These are phyloP conservation scores for Galerina marginata DNA, from an alignment of 768 basidiomycete species.

Conservation along the genomic window DNA sequence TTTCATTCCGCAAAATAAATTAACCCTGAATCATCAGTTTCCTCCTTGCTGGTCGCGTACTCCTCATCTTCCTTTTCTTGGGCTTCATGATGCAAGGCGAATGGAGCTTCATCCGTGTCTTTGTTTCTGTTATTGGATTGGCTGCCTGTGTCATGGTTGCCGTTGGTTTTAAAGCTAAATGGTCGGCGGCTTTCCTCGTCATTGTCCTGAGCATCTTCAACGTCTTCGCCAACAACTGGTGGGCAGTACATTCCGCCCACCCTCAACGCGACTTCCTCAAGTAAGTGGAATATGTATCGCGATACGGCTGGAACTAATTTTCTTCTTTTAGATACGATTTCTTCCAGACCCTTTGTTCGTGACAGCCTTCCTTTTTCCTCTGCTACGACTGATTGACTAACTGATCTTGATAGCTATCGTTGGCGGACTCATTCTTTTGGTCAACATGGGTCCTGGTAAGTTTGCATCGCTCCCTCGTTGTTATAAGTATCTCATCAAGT, in stretches of 20 bases:
- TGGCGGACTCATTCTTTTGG: slow-evolving; percentile 94
- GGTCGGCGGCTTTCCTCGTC: slow-evolving; percentile 96
- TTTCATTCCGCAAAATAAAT: neutral
- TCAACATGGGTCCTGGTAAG: slow-evolving; percentile 96
- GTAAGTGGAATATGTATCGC: slow-evolving; percentile 49
- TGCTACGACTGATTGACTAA: slow-evolving; percentile 5
- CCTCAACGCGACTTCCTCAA: slow-evolving; percentile 98
- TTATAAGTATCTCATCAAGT: slow-evolving; percentile 10
- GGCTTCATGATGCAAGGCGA: slow-evolving; percentile 94
- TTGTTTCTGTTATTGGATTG: slow-evolving; percentile 90
- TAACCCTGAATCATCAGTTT: slow-evolving; percentile 58
- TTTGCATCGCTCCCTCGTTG: slow-evolving; percentile 9
- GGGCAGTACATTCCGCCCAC: slow-evolving; percentile 90
- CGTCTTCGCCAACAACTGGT: slow-evolving; percentile 98
- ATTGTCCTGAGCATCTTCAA: slow-evolving; percentile 93
- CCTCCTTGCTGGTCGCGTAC: slow-evolving; percentile 94
- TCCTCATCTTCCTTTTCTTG: slow-evolving; percentile 98
- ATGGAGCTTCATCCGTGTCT: slow-evolving; percentile 85
- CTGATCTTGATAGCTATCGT: slow-evolving; percentile 69
- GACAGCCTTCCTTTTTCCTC: neutral
- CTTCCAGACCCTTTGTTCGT: slow-evolving; percentile 91
- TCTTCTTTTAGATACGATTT: slow-evolving; percentile 83
- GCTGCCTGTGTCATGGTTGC: slow-evolving; percentile 96
- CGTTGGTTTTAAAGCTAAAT: slow-evolving; percentile 98
- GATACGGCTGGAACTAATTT: slow-evolving; percentile 24